phyloP scores from a whole-genome alignment of 1,139 yeast species.

The Sugiyamaella neomexicana region DNA sequence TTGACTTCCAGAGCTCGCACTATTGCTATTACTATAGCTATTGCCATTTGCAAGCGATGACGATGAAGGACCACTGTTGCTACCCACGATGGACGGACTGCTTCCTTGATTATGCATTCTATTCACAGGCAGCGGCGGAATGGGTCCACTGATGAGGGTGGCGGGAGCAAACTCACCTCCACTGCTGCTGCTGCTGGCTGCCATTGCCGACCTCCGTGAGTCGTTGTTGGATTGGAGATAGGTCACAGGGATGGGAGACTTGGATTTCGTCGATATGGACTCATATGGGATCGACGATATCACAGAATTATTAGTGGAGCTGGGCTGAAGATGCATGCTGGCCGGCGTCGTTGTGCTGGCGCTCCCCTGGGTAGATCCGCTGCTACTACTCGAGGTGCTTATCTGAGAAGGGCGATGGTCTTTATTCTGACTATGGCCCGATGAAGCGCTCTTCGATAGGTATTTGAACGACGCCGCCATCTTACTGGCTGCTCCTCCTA shows the following conservation, averaged over 20 bases:
- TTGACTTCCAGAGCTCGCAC: neutral
- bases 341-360: conserved; percentile 5
- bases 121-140: conserved; percentile 33
- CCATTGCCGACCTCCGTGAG: conserved; percentile 17
- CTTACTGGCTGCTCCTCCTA: conserved; percentile 3
- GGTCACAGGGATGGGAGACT: conserved; percentile 33
- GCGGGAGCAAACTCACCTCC: conserved; percentile 25
- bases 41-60: conserved; percentile 1
- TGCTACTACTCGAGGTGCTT: conserved; percentile 11
- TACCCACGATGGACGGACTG: conserved; percentile 7
- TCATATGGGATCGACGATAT: conserved; percentile 32
- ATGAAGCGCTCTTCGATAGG: conserved; percentile 10
- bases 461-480: conserved; percentile 13
- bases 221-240: conserved; percentile 30
- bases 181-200: neutral
- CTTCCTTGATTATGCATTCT: conserved; percentile 20
- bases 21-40: neutral
- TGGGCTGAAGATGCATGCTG: conserved; percentile 8
- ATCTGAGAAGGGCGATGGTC: conserved; percentile 15
- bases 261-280: conserved; percentile 30
- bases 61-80: conserved; percentile 10
- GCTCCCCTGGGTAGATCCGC: conserved; percentile 6
- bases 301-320: conserved; percentile 8
- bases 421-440: conserved; percentile 8
- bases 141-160: conserved; percentile 33